Evolutionary conservation across 148 eudicot genomes (phyloP), one percentile per base, ranked within the genome.

Genomic region (Arbutus unedo): DNA sequence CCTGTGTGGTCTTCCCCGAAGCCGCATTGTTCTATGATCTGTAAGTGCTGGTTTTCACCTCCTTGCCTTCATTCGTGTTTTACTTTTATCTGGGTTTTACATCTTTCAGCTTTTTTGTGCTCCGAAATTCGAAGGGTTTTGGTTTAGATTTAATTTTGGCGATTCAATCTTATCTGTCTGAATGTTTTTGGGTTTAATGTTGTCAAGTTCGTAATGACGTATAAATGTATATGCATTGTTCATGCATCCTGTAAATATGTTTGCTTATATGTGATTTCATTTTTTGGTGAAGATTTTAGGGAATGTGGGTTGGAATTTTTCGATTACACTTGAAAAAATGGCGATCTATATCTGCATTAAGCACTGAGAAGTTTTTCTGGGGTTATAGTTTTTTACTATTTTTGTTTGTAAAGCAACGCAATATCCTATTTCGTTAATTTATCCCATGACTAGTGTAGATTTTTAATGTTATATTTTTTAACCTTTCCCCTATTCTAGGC

Each of bases 31-130:
- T 55, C 54, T 74, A 74, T 79, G 47, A 74, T 79, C 86, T 81
- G 86, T 84, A 81, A 81, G 86, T 84, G 9, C 80, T 38, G 6
- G 64, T 45, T 74, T 44, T 8, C 71, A n/a, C 59, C 76, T 57
- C 47, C 43, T 64, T 53, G 14, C 8, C 77, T 64, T 53, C 66
- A n/a, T 49, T 50, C 25, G n/a, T 8, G 50, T n/a, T 14, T 60
- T 49, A 44, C 43, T 41, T 16, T 64, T 38, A 56, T 49, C 48
- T 76, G 79, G 66, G 60, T 83, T 18, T 48, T 56, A 11, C 62
- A 16, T 16, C 45, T 55, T 13, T 38, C 48, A 18, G 4, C 8
- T 71, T 4, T 47, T 48, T 14, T 43, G 38, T 71, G 74, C 49
- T 8, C 55, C 41, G 14, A 74, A 18, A 9, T 48, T 74, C 3